These are phyloP conservation scores for Xylaria flabelliformis DNA, from an alignment of 495 filamentous ascomycete genomes.

Conservation along the genomic window DNA sequence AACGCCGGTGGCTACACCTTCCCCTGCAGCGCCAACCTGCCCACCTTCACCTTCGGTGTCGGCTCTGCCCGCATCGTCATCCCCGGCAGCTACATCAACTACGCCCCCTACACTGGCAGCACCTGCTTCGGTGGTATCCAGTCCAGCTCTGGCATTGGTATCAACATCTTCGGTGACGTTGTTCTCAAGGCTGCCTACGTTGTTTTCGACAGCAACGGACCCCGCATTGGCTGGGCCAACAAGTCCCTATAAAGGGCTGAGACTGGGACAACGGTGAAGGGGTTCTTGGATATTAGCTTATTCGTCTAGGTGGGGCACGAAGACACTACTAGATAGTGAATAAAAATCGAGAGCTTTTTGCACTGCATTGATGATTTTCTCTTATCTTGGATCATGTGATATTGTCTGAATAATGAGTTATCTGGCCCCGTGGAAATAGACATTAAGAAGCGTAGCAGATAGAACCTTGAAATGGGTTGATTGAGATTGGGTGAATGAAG, in stretches of 20 bases:
- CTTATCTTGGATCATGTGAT: neutral
- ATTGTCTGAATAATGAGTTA: neutral
- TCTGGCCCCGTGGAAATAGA: neutral
- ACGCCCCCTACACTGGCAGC: constrained; percentile 45
- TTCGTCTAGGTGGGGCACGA: neutral
- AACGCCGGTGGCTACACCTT: constrained; percentile 69
- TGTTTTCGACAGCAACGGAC: constrained; percentile 64
- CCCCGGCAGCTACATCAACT: constrained; percentile 63
- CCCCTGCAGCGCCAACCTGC: constrained; percentile 66
- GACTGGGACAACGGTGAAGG: too few relatives aligned
- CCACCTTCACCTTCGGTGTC: constrained; percentile 67
- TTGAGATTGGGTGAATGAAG: neutral
- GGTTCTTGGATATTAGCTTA: neutral
- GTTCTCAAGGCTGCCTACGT: constrained; percentile 82
- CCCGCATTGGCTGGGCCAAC: constrained; percentile 65
- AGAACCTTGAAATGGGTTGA: neutral
- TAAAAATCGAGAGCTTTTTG: neutral
- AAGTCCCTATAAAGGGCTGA: constrained; percentile 41
- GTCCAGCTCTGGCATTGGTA: constrained; percentile 64
- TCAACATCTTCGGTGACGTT: constrained; percentile 78
- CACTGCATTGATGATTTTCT: neutral
- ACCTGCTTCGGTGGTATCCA: constrained; percentile 72
- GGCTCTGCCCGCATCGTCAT: constrained; percentile 55
- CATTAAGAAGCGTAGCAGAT: neutral
- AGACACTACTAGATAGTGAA: neutral